Evolutionary conservation across 2,329 filamentous ascomycete genomes (phyloP).

Genomic region (Volutella citrinella): DNA sequence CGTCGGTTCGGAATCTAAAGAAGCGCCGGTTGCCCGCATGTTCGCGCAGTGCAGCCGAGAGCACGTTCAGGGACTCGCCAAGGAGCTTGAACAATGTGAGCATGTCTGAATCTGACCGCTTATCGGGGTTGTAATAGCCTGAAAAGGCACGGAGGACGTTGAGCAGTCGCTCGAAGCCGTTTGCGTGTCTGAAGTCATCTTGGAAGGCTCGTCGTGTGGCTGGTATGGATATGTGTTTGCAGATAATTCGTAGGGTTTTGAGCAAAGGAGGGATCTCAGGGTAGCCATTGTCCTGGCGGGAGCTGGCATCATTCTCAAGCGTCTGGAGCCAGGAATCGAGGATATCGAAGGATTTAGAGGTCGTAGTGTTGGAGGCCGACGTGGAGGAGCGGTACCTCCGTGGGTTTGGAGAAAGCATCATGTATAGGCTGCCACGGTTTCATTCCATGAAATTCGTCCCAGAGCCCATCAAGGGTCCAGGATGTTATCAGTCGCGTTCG

Average conservation of each 20-base stretch:
- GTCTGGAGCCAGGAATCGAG: constrained; percentile 53
- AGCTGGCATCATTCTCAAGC: constrained; percentile 34
- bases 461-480: constrained; percentile 38
- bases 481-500: constrained; percentile 27
- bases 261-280: constrained; percentile 48
- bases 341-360: constrained; percentile 59
- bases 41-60: constrained; percentile 71
- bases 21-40: constrained; percentile 87
- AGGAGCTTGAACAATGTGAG: constrained; percentile 65
- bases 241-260: constrained; percentile 61
- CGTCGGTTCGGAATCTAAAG: constrained; percentile 73
- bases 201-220: constrained; percentile 51
- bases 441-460: constrained; percentile 28
- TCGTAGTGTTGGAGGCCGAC: constrained; percentile 54
- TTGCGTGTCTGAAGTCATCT: constrained; percentile 78
- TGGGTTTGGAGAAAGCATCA: constrained; percentile 46
- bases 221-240: constrained; percentile 56
- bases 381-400: constrained; percentile 64
- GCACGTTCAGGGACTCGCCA: constrained; percentile 66
- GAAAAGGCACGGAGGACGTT: constrained; percentile 67
- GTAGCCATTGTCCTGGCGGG: constrained; percentile 38
- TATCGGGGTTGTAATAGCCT: constrained; percentile 70
- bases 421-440: too few relatives aligned
- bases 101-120: constrained; percentile 60
- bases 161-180: constrained; percentile 74